A percentile compares a stretch with the other conserved stretches of the same genome.
phyloP scores from a whole-genome alignment of 2,329 filamentous ascomycete genomes.

The Elsinoe fawcettii region DNA sequence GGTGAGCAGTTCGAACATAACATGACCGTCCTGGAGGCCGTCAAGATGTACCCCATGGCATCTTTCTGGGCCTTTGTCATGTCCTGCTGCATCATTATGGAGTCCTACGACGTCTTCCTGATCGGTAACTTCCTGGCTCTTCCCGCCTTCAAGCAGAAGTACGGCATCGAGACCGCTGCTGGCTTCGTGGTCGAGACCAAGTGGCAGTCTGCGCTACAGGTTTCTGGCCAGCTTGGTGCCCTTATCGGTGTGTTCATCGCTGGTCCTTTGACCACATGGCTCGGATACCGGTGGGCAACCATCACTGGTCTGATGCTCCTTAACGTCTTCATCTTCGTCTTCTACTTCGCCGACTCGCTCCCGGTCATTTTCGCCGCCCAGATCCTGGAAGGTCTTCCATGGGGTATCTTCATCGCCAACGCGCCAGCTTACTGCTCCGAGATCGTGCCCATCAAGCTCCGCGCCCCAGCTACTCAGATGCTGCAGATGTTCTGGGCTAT shows the following conservation, averaged over 20 bases:
- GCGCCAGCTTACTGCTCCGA: slow-evolving; percentile 56
- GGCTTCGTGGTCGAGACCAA: slow-evolving; percentile 39
- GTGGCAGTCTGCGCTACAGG: slow-evolving; percentile 54
- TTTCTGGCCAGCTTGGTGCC: slow-evolving; percentile 50
- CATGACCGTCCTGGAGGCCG: slow-evolving; percentile 44
- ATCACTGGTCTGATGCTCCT: slow-evolving; percentile 48
- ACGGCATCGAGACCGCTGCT: slow-evolving; percentile 34
- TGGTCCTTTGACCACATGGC: slow-evolving; percentile 51
- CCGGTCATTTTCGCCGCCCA: slow-evolving; percentile 45
- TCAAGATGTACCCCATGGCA: slow-evolving; percentile 47
- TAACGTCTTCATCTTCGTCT: slow-evolving; percentile 54
- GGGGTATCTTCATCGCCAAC: slow-evolving; percentile 60
- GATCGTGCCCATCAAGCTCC: slow-evolving; percentile 51
- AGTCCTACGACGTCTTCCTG: slow-evolving; percentile 56
- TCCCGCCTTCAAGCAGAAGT: slow-evolving; percentile 38
- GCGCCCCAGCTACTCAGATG: slow-evolving; percentile 54
- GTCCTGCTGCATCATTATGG: slow-evolving; percentile 55
- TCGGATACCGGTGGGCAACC: slow-evolving; percentile 55
- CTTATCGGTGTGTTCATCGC: slow-evolving; percentile 53
- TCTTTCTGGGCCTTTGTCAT: slow-evolving; percentile 50
- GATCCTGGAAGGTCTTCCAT: slow-evolving; percentile 55
- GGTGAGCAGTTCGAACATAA: slow-evolving; percentile 49
- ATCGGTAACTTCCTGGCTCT: slow-evolving; percentile 53
- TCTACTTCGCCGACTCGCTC: slow-evolving; percentile 48
- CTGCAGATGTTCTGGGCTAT: slow-evolving; percentile 61